phyloP scores from a whole-genome alignment of 495 filamentous ascomycete genomes.

The Aspergillus conjunctus region DNA sequence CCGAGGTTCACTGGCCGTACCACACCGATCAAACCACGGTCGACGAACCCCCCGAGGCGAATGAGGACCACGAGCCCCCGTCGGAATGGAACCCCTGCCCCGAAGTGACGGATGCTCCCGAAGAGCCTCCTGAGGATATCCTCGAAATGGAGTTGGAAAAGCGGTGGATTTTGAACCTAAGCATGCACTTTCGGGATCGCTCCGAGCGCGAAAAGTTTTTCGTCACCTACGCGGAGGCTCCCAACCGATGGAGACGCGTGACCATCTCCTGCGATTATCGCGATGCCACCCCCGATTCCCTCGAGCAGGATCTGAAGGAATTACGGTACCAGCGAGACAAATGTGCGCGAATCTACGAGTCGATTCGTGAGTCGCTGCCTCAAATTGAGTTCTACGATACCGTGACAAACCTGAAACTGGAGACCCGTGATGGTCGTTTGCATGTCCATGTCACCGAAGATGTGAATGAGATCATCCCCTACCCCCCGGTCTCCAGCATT shows the following conservation, averaged over 20 bases:
- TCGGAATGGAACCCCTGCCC: conserved; percentile 35
- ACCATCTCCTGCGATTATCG: conserved; percentile 96
- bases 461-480: conserved; percentile 90
- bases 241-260: conserved; percentile 79
- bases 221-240: conserved; percentile 84
- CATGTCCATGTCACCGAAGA: conserved; percentile 99
- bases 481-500: conserved; percentile 74
- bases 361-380: conserved; percentile 85
- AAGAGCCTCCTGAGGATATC: conserved; percentile 49
- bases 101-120: conserved; percentile 34
- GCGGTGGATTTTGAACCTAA: conserved; percentile 95
- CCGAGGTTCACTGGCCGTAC: conserved; percentile 51
- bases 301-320: conserved; percentile 79
- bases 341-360: conserved; percentile 91
- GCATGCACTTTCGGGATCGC: conserved; percentile 97
- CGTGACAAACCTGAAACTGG: conserved; percentile 93
- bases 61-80: conserved; percentile 30
- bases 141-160: conserved; percentile 81
- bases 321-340: conserved; percentile 90
- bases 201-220: conserved; percentile 98
- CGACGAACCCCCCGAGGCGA: conserved; percentile 33
- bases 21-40: conserved; percentile 40
- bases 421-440: conserved; percentile 84
- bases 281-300: conserved; percentile 72
- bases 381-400: conserved; percentile 95